phyloP scores from a whole-genome alignment of 129 eudicot species.

The Silybum marianum region DNA sequence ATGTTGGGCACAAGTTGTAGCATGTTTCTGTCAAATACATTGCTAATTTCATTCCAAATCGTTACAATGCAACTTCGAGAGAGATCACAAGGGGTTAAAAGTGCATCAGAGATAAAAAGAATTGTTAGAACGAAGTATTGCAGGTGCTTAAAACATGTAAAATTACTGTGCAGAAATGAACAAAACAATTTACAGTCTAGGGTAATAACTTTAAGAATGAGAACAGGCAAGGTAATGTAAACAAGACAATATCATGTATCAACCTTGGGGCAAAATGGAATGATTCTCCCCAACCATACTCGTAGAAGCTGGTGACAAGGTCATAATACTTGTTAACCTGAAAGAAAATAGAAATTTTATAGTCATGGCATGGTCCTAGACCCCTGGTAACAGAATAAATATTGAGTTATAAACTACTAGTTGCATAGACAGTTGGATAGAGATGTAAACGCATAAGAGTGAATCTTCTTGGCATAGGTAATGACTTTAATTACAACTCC shows the following conservation, averaged over 20 bases:
- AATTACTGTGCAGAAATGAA: neutral
- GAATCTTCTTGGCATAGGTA: neutral
- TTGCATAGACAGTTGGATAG: conserved; percentile 12
- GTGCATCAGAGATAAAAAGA: neutral
- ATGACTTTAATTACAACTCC: neutral
- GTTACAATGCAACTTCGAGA: neutral
- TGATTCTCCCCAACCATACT: conserved; percentile 99
- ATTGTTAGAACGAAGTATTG: neutral
- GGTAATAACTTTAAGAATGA: neutral
- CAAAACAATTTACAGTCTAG: neutral
- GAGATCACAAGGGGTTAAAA: neutral
- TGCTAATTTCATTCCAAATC: neutral
- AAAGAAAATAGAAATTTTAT: conserved; percentile 8
- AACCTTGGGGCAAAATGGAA: conserved; percentile 98
- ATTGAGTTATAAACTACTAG: conserved; percentile 7
- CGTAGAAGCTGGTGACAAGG: conserved; percentile 96
- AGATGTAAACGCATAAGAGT: neutral
- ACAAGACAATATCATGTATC: conserved; percentile 16
- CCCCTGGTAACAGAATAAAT: neutral
- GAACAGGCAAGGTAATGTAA: neutral
- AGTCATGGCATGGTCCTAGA: neutral
- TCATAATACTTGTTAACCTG: conserved; percentile 97
- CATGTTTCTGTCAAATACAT: neutral
- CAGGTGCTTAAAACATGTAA: neutral
- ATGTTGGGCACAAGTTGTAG: neutral